phyloP scores from a whole-genome alignment of 2,329 filamentous ascomycete species.

The Kalmusia sp. region DNA sequence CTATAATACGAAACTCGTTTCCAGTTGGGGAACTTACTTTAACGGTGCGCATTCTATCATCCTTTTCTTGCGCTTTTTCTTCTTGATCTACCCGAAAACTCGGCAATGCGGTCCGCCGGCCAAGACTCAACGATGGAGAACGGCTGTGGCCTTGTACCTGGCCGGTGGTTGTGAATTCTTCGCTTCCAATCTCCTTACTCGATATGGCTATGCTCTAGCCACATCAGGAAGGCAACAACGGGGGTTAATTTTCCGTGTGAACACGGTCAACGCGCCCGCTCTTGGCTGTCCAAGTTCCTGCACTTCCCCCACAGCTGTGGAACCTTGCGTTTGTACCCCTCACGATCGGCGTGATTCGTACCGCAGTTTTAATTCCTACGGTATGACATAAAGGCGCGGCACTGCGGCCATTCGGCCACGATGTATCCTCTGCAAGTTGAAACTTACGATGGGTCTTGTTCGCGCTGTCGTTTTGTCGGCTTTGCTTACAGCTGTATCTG shows the following conservation, averaged over 20 bases:
- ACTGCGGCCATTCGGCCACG: neutral
- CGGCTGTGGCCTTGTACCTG: too few relatives aligned
- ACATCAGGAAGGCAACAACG: neutral
- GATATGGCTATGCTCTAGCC: neutral
- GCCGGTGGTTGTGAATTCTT: neutral
- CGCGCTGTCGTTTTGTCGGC: constrained; percentile 12
- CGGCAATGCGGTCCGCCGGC: neutral
- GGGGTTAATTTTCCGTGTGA: neutral
- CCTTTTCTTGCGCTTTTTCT: too few relatives aligned
- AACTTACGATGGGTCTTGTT: neutral
- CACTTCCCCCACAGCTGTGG: constrained; percentile 4
- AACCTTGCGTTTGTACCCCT: constrained; percentile 4
- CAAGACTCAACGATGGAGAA: neutral
- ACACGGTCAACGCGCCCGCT: neutral
- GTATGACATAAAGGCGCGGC: constrained; percentile 4
- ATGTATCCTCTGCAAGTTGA: neutral
- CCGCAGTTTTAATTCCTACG: neutral
- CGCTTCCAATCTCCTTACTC: neutral
- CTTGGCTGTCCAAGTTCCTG: constrained; percentile 1
- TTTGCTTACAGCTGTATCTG: constrained; percentile 18
- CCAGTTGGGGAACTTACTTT: too few relatives aligned
- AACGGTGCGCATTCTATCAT: too few relatives aligned
- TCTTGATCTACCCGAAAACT: too few relatives aligned
- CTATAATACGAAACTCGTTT: too few relatives aligned
- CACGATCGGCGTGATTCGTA: constrained; percentile 1